Conservation (phyloP, 257 asterid genomes). For the Thymus mandschuricus region DNA sequence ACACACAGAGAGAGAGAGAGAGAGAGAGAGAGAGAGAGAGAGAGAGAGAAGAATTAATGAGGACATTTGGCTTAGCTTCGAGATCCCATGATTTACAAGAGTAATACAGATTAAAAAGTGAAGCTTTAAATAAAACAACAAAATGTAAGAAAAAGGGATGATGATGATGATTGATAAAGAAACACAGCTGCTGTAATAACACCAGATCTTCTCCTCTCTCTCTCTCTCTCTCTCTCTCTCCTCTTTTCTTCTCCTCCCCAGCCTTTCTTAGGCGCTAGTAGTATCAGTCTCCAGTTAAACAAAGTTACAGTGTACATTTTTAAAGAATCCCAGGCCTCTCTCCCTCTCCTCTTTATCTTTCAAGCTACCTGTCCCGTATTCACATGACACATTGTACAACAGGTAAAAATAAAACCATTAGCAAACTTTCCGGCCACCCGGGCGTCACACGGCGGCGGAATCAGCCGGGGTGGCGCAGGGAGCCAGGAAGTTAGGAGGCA, state of each 20-base stretch:
- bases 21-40: neutral
- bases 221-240: neutral
- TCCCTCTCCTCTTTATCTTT: constrained; percentile 30
- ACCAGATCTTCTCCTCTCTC: constrained; percentile 32
- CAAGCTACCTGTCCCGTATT: constrained; percentile 41
- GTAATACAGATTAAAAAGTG: constrained; percentile 11
- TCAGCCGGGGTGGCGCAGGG: constrained; percentile 36
- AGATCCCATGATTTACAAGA: constrained; percentile 31
- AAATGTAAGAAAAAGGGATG: neutral
- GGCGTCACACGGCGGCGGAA: constrained; percentile 34
- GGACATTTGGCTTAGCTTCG: constrained; percentile 29
- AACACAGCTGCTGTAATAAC: constrained; percentile 27
- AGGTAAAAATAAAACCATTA: constrained; percentile 34
- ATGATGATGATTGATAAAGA: constrained; percentile 23
- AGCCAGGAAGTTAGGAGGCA: constrained; percentile 41
- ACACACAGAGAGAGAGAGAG: neutral
- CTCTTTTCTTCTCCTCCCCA: constrained; percentile 3
- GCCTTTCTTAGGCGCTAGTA: constrained; percentile 32
- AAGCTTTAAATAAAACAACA: constrained; percentile 24
- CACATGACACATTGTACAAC: constrained; percentile 47
- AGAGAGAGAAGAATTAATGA: constrained; percentile 37
- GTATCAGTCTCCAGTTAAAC: constrained; percentile 47
- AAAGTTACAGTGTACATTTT: constrained; percentile 41
- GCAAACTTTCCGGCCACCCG: neutral
- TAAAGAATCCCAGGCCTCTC: constrained; percentile 43